These are phyloP conservation scores for Euphorbia lathyris DNA, from an alignment of 345 rosid species.

Conservation along the genomic window DNA sequence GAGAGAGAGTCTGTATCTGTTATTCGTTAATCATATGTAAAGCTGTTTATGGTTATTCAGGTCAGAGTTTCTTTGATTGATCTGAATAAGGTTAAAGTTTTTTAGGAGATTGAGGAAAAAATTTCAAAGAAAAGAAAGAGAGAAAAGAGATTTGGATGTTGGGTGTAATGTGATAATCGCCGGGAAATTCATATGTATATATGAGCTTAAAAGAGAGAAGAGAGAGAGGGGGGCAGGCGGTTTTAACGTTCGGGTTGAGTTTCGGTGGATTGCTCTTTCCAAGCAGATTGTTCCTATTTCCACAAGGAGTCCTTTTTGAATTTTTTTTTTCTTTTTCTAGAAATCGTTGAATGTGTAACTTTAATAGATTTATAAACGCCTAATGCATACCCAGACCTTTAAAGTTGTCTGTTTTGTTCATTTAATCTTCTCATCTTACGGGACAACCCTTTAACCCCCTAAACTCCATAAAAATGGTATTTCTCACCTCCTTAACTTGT, in stretches of 20 bases:
- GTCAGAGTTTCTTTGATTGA: neutral
- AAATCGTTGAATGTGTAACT: neutral
- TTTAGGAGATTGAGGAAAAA: conserved; percentile 1
- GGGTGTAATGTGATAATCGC: conserved; percentile 1
- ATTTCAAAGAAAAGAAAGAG: neutral
- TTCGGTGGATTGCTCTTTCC: conserved; percentile 13
- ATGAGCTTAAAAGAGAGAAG: neutral
- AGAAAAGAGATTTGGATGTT: neutral
- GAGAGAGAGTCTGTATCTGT: neutral
- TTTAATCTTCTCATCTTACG: too few species aligned
- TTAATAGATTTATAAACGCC: too few species aligned
- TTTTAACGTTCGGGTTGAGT: conserved; percentile 25
- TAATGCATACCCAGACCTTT: too few species aligned
- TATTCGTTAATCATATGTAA: neutral
- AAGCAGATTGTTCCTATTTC: conserved; percentile 10
- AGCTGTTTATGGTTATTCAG: neutral
- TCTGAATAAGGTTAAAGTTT: neutral
- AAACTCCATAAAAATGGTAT: too few species aligned
- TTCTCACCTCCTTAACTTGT: too few species aligned
- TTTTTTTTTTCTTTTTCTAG: neutral
- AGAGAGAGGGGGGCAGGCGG: conserved; percentile 13
- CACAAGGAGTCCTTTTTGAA: neutral
- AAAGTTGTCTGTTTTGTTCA: too few species aligned
- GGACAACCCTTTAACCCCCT: too few species aligned
- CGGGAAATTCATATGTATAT: conserved; percentile 15